These are phyloP conservation scores for Mychonastes homosphaera DNA, from an alignment of 139 green algal genomes.

Conservation along the genomic window DNA sequence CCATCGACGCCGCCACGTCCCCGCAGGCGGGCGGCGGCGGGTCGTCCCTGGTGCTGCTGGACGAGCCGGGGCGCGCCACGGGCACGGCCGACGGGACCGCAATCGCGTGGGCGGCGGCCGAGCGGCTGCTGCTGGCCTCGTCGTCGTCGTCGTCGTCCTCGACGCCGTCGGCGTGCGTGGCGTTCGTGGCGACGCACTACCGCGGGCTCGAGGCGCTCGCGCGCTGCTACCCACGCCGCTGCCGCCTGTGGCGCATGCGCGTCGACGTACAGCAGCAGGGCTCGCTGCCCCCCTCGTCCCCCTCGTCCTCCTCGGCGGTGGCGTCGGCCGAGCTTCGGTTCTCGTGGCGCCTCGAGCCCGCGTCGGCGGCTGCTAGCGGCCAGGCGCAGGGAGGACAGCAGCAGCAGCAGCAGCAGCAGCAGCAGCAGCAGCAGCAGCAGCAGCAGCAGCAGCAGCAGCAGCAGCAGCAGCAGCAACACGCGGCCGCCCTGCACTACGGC, in stretches of 20 bases:
- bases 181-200: neutral
- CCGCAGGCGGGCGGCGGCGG: constrained; percentile 18
- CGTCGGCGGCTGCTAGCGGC: neutral
- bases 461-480: constrained; percentile 3
- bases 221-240: constrained; percentile 46
- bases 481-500: constrained; percentile 21
- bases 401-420: constrained; percentile 3
- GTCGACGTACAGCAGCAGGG: constrained; percentile 25
- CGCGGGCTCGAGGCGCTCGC: constrained; percentile 42
- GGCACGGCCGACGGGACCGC: constrained; percentile 61
- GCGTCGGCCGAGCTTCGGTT: neutral
- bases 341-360: neutral
- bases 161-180: neutral
- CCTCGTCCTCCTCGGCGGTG: neutral
- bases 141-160: neutral
- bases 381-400: neutral
- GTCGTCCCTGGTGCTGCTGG: constrained; percentile 67
- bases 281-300: neutral
- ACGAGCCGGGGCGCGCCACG: constrained; percentile 69
- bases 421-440: constrained; percentile 1
- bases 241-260: constrained; percentile 46
- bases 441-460: neutral
- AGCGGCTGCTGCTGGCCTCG: constrained; percentile 19
- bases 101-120: constrained; percentile 60
- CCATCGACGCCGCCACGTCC: too few species aligned